Conservation (phyloP, 179 eudicot species). For the Spinacia oleracea region DNA sequence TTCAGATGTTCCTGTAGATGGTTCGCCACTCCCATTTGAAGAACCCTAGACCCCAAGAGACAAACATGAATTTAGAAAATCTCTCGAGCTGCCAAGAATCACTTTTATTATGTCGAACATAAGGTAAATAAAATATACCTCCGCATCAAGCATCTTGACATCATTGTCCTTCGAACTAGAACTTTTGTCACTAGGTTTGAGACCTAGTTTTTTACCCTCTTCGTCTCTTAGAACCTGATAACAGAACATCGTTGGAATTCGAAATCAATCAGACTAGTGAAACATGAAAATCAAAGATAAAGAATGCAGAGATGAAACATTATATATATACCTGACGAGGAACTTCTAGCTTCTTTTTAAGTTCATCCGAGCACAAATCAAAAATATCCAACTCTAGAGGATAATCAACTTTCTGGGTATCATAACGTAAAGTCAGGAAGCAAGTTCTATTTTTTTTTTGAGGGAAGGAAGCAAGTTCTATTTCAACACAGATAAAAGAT, state of each 20-base stretch:
- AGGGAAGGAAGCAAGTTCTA: slow-evolving; percentile 2
- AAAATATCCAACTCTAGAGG: slow-evolving; percentile 86
- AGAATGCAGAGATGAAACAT: not conserved
- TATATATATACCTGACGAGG: slow-evolving; percentile 68
- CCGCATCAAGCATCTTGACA: slow-evolving; percentile 67
- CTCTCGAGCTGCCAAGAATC: not conserved
- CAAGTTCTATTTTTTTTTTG: too few relatives aligned
- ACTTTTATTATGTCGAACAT: not conserved
- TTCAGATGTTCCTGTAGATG: slow-evolving; percentile 52
- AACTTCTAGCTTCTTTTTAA: slow-evolving; percentile 68
- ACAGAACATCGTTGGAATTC: not conserved
- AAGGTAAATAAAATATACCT: slow-evolving; percentile 39
- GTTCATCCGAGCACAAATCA: slow-evolving; percentile 93
- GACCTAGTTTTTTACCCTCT: slow-evolving; percentile 72
- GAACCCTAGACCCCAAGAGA: slow-evolving; percentile 52
- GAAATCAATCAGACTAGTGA: not conserved
- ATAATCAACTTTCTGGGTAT: slow-evolving; percentile 92
- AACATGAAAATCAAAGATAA: not conserved
- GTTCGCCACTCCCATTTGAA: slow-evolving; percentile 61
- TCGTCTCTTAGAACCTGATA: slow-evolving; percentile 69
- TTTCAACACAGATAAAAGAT: not conserved
- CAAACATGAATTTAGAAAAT: slow-evolving; percentile 1
- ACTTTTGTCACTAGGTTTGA: slow-evolving; percentile 58
- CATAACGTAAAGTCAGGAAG: slow-evolving; percentile 3
- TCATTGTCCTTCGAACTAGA: slow-evolving; percentile 53